Conservation (phyloP, 768 basidiomycete species). For the Xerocomus potaroensis region DNA sequence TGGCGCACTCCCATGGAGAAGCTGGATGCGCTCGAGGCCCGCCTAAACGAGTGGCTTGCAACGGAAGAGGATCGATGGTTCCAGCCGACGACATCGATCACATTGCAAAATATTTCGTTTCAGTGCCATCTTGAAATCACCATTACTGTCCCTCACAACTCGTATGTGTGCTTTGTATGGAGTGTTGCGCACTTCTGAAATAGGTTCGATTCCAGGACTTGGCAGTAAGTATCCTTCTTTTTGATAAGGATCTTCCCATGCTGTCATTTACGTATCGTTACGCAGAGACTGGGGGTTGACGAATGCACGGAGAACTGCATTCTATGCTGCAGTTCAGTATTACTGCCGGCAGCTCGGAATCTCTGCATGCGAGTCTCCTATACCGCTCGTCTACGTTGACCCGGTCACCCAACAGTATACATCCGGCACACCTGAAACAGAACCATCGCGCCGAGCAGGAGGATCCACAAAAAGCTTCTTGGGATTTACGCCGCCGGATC, state of each 20-base stretch:
- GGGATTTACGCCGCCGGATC: constrained; percentile 29
- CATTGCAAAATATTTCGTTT: constrained; percentile 57
- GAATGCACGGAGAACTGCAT: constrained; percentile 63
- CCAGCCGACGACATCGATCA: constrained; percentile 60
- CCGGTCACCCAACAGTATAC: constrained; percentile 12
- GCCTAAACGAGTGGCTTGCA: constrained; percentile 69
- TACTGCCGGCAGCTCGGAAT: constrained; percentile 71
- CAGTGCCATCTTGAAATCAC: constrained; percentile 67
- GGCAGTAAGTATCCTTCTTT: constrained; percentile 28
- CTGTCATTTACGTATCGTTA: constrained; percentile 3
- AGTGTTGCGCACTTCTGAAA: constrained; percentile 2
- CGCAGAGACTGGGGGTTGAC: constrained; percentile 58
- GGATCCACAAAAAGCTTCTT: constrained; percentile 18
- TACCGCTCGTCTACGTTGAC: constrained; percentile 52
- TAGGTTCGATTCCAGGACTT: constrained; percentile 23
- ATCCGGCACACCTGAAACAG: constrained; percentile 1
- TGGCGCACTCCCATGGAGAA: constrained; percentile 74
- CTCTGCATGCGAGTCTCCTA: constrained; percentile 51
- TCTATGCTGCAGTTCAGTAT: constrained; percentile 72
- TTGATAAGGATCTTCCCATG: not conserved
- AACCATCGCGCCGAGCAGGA: not conserved
- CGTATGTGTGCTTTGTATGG: constrained; percentile 28
- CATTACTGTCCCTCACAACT: constrained; percentile 56
- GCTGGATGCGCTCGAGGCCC: constrained; percentile 63
- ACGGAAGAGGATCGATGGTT: constrained; percentile 82